Conservation (phyloP, 108 stramenopile genomes). For the Pseudonitzschia multistriata region DNA sequence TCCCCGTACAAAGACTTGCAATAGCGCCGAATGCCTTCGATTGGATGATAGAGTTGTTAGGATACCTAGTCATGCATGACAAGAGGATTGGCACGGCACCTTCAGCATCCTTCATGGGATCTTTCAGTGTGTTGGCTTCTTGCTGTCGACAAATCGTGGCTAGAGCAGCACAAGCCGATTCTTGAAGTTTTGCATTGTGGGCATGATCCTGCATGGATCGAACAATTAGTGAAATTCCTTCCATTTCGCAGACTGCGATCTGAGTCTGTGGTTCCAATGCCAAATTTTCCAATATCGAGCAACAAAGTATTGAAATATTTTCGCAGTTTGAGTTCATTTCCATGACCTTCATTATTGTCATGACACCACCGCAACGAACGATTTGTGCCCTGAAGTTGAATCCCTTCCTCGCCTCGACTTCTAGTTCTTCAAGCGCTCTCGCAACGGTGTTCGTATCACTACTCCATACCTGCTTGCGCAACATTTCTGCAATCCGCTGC, state of each 20-base stretch:
- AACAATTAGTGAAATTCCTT: slow-evolving; percentile 53
- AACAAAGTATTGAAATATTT: slow-evolving; percentile 32
- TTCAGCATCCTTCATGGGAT: slow-evolving; percentile 29
- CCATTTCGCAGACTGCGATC: slow-evolving; percentile 36
- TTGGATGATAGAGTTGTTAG: slow-evolving; percentile 45
- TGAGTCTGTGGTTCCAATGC: slow-evolving; percentile 46
- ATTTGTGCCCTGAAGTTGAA: slow-evolving; percentile 19
- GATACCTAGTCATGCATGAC: slow-evolving; percentile 50
- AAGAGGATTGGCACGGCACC: slow-evolving; percentile 47
- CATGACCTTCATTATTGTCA: slow-evolving; percentile 44
- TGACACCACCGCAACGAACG: slow-evolving; percentile 35
- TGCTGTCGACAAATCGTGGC: slow-evolving; percentile 43
- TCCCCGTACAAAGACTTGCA: slow-evolving; percentile 48
- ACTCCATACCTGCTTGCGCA: slow-evolving; percentile 48
- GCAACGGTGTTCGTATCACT: slow-evolving; percentile 22
- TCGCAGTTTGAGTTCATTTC: slow-evolving; percentile 24
- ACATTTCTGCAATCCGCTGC: slow-evolving; percentile 28
- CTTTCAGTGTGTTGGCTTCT: slow-evolving; percentile 11
- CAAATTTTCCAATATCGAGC: slow-evolving; percentile 34
- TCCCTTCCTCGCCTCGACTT: slow-evolving; percentile 27
- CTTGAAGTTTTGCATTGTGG: slow-evolving; percentile 44
- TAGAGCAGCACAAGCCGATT: slow-evolving; percentile 55
- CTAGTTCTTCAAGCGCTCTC: slow-evolving; percentile 27
- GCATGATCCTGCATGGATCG: slow-evolving; percentile 51
- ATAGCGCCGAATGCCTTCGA: slow-evolving; percentile 57